Percentiles rank a stretch among this genome's conserved stretches.
These are phyloP conservation scores for Geranium incanum DNA, from an alignment of 441 rosid species.

Conservation along the genomic window DNA sequence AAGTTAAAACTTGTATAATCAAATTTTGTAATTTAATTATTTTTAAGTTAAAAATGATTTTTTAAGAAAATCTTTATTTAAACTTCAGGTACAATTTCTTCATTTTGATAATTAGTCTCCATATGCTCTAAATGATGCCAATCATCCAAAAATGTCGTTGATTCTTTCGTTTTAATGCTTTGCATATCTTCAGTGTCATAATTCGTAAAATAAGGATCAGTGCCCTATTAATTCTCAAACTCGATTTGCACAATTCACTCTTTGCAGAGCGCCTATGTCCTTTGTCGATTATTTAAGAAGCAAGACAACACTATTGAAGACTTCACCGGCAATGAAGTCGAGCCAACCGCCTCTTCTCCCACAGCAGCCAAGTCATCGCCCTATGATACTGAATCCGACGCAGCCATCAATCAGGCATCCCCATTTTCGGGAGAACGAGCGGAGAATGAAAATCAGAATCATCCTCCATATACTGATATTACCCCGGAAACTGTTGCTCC, in stretches of 20 bases:
- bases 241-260: background rate
- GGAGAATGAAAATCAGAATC: slow-evolving; percentile 2
- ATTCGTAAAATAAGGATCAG: background rate
- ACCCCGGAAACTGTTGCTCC: slow-evolving; percentile 15
- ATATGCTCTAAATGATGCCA: too few relatives aligned
- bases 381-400: background rate
- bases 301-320: background rate
- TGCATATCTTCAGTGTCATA: background rate
- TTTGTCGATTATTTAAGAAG: background rate
- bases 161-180: background rate
- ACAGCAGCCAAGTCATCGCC: background rate
- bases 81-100: too few relatives aligned
- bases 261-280: background rate
- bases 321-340: background rate
- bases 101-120: too few relatives aligned
- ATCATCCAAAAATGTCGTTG: too few relatives aligned
- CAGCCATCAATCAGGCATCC: slow-evolving; percentile 33
- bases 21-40: too few relatives aligned
- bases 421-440: slow-evolving; percentile 21
- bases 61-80: too few relatives aligned
- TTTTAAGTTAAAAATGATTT: too few relatives aligned
- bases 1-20: too few relatives aligned
- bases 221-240: background rate
- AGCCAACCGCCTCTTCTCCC: background rate
- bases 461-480: slow-evolving; percentile 10